phyloP scores from a whole-genome alignment of 257 asterid species.

The Capsicum chinense region DNA sequence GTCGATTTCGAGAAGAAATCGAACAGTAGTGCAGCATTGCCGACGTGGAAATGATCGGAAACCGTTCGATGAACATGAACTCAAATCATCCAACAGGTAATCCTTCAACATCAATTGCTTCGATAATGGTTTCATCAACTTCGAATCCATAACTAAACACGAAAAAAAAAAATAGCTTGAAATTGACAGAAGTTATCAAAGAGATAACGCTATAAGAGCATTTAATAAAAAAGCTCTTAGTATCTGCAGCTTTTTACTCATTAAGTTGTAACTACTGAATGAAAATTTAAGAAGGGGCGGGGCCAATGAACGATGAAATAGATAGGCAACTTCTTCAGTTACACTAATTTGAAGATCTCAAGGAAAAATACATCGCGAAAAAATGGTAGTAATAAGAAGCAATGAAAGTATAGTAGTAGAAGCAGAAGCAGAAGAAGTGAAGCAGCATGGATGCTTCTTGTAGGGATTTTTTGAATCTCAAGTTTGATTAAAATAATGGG shows the following conservation, averaged over 20 bases:
- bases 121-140: conserved; percentile 26
- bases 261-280: not conserved
- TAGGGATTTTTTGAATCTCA: conserved; percentile 68
- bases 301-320: conserved; percentile 45
- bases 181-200: conserved; percentile 15
- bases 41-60: conserved; percentile 51
- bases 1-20: conserved; percentile 50
- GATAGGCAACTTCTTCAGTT: conserved; percentile 59
- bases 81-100: conserved; percentile 51
- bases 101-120: conserved; percentile 51
- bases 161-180: not conserved
- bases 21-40: conserved; percentile 47
- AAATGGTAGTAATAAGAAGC: not conserved
- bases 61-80: conserved; percentile 59
- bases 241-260: not conserved
- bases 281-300: conserved; percentile 25
- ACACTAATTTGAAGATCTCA: conserved; percentile 69
- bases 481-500: conserved; percentile 54
- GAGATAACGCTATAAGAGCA: conserved; percentile 27
- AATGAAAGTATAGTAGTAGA: not conserved
- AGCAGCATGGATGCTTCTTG: conserved; percentile 73
- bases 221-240: conserved; percentile 25
- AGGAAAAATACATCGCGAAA: conserved; percentile 39
- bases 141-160: not conserved
- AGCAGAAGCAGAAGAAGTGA: conserved; percentile 37